These are phyloP conservation scores for Solanum chacoense DNA, from an alignment of 305 asterid species.

Conservation along the genomic window DNA sequence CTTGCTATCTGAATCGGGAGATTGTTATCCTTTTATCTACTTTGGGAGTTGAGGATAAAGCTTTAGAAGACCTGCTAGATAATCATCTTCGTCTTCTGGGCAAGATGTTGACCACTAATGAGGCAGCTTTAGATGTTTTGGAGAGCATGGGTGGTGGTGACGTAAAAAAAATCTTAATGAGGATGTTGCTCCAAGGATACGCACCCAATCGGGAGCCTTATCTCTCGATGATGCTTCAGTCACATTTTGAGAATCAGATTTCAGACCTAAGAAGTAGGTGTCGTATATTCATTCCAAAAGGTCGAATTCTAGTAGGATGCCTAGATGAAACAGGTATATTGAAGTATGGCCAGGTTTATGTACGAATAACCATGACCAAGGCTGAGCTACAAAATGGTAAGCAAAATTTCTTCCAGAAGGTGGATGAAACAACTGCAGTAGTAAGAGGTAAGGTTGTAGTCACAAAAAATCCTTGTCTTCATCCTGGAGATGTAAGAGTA, in stretches of 20 bases:
- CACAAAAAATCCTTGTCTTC: constrained; percentile 90
- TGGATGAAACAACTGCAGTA: constrained; percentile 46
- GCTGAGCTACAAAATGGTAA: constrained; percentile 34
- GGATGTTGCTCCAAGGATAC: constrained; percentile 63
- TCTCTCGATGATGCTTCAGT: constrained; percentile 58
- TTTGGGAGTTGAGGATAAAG: constrained; percentile 58
- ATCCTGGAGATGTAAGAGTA: constrained; percentile 86
- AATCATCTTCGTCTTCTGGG: constrained; percentile 44
- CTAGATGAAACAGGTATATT: constrained; percentile 65
- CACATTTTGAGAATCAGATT: constrained; percentile 58
- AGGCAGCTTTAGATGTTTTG: constrained; percentile 52
- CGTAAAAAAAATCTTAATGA: constrained; percentile 37
- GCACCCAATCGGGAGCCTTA: constrained; percentile 63
- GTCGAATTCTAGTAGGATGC: constrained; percentile 74
- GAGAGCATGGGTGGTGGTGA: constrained; percentile 69
- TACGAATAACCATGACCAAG: constrained; percentile 49
- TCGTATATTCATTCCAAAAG: constrained; percentile 71
- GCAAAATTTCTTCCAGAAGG: constrained; percentile 33
- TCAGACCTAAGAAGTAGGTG: constrained; percentile 64
- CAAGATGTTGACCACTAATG: constrained; percentile 39
- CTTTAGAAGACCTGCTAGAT: constrained; percentile 49
- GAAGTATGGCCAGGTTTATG: constrained; percentile 79
- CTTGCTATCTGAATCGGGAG: constrained; percentile 88
- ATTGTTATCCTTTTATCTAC: constrained; percentile 64
- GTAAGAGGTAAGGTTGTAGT: constrained; percentile 71